These are phyloP conservation scores for Xylariaceae sp. DNA, from an alignment of 2,329 filamentous ascomycete genomes.

Conservation along the genomic window DNA sequence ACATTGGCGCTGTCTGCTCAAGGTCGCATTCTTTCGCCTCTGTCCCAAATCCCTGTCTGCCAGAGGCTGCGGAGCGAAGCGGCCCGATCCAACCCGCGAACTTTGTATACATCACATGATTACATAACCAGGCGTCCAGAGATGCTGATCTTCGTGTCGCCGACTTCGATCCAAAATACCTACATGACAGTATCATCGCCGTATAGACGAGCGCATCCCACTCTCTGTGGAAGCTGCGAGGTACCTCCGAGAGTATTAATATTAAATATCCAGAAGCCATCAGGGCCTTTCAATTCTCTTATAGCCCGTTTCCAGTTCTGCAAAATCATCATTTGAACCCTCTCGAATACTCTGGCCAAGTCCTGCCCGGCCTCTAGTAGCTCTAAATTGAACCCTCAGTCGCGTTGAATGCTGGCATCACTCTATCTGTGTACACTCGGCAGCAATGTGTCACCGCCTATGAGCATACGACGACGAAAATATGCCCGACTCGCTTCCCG, in stretches of 20 bases:
- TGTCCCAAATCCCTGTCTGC: no score
- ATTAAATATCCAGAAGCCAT: no score
- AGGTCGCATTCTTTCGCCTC: no score
- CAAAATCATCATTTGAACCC: background rate
- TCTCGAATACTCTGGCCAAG: background rate
- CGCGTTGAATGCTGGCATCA: background rate
- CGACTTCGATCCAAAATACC: no score
- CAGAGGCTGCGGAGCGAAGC: no score
- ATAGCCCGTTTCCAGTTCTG: background rate
- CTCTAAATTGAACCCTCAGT: background rate
- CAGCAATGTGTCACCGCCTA: constrained; percentile 3
- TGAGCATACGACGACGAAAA: background rate
- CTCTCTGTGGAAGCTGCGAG: background rate
- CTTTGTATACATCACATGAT: no score
- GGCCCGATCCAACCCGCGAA: no score
- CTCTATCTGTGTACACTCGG: background rate
- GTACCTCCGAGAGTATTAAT: background rate
- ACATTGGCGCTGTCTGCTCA: no score
- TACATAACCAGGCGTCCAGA: no score
- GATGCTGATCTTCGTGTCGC: no score
- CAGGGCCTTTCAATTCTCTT: no score
- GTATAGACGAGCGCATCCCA: background rate
- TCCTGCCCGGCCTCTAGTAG: background rate
- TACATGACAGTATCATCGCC: no score
- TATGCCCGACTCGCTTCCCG: constrained; percentile 13